Evolutionary conservation across 2,329 filamentous ascomycete species (phyloP).

Genomic region (Didymosphaeria variabile): DNA sequence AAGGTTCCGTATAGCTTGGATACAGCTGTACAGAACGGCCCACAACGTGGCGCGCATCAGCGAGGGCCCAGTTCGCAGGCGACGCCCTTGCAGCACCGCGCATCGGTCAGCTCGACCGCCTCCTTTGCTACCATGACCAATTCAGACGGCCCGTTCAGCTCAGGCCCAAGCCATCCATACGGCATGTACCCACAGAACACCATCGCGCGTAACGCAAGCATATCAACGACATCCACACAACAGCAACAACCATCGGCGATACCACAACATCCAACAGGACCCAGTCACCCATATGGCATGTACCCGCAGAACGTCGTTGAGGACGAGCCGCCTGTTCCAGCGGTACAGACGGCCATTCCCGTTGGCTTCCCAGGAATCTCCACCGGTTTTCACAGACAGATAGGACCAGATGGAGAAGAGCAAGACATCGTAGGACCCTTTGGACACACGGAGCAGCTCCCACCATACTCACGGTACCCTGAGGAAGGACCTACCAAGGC

Average conservation of each 20-base stretch:
- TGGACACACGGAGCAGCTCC: slow-evolving; percentile 88
- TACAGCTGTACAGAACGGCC: slow-evolving; percentile 29
- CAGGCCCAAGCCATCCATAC: slow-evolving; percentile 84
- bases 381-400: slow-evolving; percentile 73
- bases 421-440: slow-evolving; percentile 87
- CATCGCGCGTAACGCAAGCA: slow-evolving; percentile 66
- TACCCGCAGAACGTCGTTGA: slow-evolving; percentile 82
- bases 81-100: slow-evolving; percentile 44
- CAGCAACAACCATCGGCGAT: slow-evolving; percentile 63
- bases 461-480: slow-evolving; percentile 90
- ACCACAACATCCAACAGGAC: slow-evolving; percentile 69
- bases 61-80: slow-evolving; percentile 39
- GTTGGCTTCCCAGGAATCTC: slow-evolving; percentile 78
- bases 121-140: slow-evolving; percentile 53
- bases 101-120: slow-evolving; percentile 50
- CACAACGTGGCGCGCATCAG: slow-evolving; percentile 27
- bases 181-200: slow-evolving; percentile 80
- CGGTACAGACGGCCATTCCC: slow-evolving; percentile 60
- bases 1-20: slow-evolving; percentile 40
- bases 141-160: slow-evolving; percentile 72
- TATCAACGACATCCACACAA: slow-evolving; percentile 75
- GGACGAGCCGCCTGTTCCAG: slow-evolving; percentile 50
- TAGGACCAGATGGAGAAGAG: slow-evolving; percentile 85
- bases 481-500: slow-evolving; percentile 74
- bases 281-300: slow-evolving; percentile 79